phyloP scores from a whole-genome alignment of 2,329 filamentous ascomycete species.

The Dothideomycetidae sp. region DNA sequence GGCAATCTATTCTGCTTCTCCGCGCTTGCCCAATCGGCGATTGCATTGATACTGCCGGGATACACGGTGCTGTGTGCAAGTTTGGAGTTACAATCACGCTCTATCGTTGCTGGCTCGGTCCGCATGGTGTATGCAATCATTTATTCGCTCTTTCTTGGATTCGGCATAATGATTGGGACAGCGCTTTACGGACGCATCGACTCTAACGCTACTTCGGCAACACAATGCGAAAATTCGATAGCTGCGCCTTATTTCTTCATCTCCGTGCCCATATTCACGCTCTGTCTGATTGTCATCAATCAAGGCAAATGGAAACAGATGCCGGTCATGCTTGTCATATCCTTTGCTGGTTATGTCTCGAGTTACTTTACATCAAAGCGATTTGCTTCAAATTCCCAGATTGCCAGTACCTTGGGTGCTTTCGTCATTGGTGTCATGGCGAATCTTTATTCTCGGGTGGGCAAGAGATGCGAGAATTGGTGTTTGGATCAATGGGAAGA shows the following conservation, averaged over 20 bases:
- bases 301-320: constrained; percentile 68
- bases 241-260: constrained; percentile 46
- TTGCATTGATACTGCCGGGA: constrained; percentile 36
- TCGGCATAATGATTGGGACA: constrained; percentile 36
- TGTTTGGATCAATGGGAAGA: constrained; percentile 41
- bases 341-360: constrained; percentile 58
- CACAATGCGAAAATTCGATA: constrained; percentile 32
- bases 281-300: constrained; percentile 65
- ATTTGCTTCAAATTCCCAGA: constrained; percentile 56
- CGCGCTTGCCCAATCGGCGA: constrained; percentile 36
- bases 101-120: constrained; percentile 36
- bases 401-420: constrained; percentile 65
- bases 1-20: constrained; percentile 36
- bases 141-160: constrained; percentile 38
- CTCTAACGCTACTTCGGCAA: constrained; percentile 31
- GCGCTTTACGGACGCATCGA: constrained; percentile 36
- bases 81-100: constrained; percentile 34
- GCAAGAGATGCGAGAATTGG: constrained; percentile 42
- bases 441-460: constrained; percentile 63
- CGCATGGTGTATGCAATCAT: constrained; percentile 41
- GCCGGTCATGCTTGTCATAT: constrained; percentile 61
- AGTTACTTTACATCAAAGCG: constrained; percentile 57
- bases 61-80: constrained; percentile 38
- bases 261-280: constrained; percentile 59
- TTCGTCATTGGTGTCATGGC: constrained; percentile 63